Evolutionary conservation across 75 land plant genomes (phyloP).

Genomic region (Azolla pinnata): DNA sequence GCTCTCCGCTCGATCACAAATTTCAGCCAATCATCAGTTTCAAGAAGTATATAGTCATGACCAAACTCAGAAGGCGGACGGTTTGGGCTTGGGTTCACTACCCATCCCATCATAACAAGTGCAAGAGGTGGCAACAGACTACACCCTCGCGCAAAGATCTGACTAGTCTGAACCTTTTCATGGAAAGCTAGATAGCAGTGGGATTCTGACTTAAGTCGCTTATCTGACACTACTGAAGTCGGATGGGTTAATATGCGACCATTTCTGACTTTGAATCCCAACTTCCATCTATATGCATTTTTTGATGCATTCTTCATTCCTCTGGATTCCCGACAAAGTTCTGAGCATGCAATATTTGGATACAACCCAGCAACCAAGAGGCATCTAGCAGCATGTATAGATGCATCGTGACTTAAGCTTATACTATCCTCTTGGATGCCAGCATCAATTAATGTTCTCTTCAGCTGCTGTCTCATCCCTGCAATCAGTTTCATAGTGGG

Average conservation of each 20-base stretch:
- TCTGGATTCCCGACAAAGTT: slow-evolving; percentile 13
- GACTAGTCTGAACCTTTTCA: slow-evolving; percentile 22
- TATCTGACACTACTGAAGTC: slow-evolving; percentile 21
- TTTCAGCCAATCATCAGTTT: slow-evolving; percentile 20
- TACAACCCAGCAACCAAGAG: slow-evolving; percentile 25
- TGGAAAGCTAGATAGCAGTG: slow-evolving; percentile 18
- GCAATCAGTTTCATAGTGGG: slow-evolving; percentile 23
- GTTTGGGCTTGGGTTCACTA: slow-evolving; percentile 8
- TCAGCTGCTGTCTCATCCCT: slow-evolving; percentile 22
- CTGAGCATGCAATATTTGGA: slow-evolving; percentile 20
- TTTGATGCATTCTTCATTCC: slow-evolving; percentile 22
- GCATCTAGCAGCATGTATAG: slow-evolving; percentile 17
- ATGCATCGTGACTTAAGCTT: background rate
- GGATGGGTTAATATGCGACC: slow-evolving; percentile 19
- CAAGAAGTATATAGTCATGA: slow-evolving; percentile 24
- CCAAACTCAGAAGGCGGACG: slow-evolving; percentile 3
- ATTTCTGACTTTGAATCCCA: slow-evolving; percentile 13
- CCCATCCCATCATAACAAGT: slow-evolving; percentile 20
- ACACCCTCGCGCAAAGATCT: slow-evolving; percentile 20
- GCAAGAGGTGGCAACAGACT: slow-evolving; percentile 17
- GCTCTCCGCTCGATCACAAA: slow-evolving; percentile 18
- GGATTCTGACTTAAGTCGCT: slow-evolving; percentile 10
- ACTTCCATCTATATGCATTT: slow-evolving; percentile 15
- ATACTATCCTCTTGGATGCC: slow-evolving; percentile 9
- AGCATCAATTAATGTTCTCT: slow-evolving; percentile 19